phyloP scores from a whole-genome alignment of 768 basidiomycete genomes.

The Suillus hirtellus region DNA sequence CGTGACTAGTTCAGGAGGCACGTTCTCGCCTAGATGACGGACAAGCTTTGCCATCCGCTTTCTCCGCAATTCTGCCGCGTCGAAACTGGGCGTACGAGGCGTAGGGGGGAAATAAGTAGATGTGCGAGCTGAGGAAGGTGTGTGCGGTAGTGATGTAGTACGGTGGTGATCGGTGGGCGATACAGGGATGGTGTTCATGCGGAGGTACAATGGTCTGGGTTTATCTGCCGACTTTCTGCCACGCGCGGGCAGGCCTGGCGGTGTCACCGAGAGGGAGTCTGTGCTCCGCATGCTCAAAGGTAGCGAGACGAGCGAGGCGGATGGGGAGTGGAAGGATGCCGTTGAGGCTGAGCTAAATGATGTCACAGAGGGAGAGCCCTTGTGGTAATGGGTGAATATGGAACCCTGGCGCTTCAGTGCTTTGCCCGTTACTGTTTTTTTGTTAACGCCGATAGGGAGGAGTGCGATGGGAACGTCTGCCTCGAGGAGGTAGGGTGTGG shows the following conservation, averaged over 20 bases:
- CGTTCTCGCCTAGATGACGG: slow-evolving; percentile 58
- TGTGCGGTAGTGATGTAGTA: slow-evolving; percentile 13
- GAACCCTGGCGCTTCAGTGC: slow-evolving; percentile 34
- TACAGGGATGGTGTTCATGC: slow-evolving; percentile 20
- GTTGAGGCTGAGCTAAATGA: slow-evolving; percentile 20
- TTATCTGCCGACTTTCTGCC: slow-evolving; percentile 17
- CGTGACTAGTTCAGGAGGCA: slow-evolving; percentile 56
- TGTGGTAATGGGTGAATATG: slow-evolving; percentile 26
- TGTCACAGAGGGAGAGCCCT: slow-evolving; percentile 23
- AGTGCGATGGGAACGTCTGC: slow-evolving; percentile 20
- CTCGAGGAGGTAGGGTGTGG: slow-evolving; percentile 38
- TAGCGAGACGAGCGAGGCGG: slow-evolving; percentile 20
- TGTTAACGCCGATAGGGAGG: slow-evolving; percentile 23
- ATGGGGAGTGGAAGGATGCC: slow-evolving; percentile 13
- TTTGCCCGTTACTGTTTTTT: slow-evolving; percentile 16
- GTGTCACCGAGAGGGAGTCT: slow-evolving; percentile 15
- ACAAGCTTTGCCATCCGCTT: slow-evolving; percentile 58
- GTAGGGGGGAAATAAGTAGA: slow-evolving; percentile 14
- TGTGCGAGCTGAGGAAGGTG: slow-evolving; percentile 13
- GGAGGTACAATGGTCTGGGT: slow-evolving; percentile 24
- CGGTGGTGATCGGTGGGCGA: slow-evolving; percentile 16
- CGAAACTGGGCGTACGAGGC: slow-evolving; percentile 24
- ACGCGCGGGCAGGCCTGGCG: slow-evolving; percentile 25
- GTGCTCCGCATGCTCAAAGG: slow-evolving; percentile 15
- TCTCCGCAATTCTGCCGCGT: slow-evolving; percentile 38